Base-by-base conservation (phyloP, 2,329 filamentous ascomycete genomes). In the Coniochaeta ligniaria region DNA sequence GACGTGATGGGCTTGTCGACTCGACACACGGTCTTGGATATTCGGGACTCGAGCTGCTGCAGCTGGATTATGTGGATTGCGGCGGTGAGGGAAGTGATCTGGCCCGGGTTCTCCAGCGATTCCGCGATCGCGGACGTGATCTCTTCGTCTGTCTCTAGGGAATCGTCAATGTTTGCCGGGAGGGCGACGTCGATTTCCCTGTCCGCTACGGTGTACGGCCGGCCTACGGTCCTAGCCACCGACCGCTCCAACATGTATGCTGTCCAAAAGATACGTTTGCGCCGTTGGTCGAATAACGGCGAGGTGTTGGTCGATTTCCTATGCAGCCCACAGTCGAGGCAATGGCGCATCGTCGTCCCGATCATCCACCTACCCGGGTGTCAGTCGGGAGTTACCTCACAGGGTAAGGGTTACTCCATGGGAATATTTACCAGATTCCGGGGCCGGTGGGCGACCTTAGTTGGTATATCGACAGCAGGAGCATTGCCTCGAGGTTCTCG, bases 171-270 rank as follows among this genome's bases (percentile, higher is more conserved):
- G 31, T 35, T 12, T 11, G 66, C 64, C 1, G 72, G 71, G 54
- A 70, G 65, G 60, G 69, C 66, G 14, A 66, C 68, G 59, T 72
- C 68, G 58, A 73, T 72, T 17, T 74, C 71, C 47, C 68, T 58
- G 45, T 74, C 72, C 1, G 68, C 67, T 31, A 74, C 72, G 6
- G 69, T 68, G 61, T 73, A 73, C 0, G 72, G 67, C 11, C 73
- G 60, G 1, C 73, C 73, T 5, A 75, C 64, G 0, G 70, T 65
- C 1, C 72, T 69, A 11, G 69, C 72, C 0, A 71, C 71, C 54
- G 69, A 64, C 8, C 73, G 65, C 41, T 75, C 72, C 6, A 74
- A 63, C 16, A 65, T 69, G 58, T 75, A 74, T 35, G 66, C 68
- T 3, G 67, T 66, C 73, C 73, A 74, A 59, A 74, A 75, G 1